Evolutionary conservation across 306 rosid species (phyloP), one percentile per base, ranked within the genome.

Genomic region (Chamaecrista fasciculata): DNA sequence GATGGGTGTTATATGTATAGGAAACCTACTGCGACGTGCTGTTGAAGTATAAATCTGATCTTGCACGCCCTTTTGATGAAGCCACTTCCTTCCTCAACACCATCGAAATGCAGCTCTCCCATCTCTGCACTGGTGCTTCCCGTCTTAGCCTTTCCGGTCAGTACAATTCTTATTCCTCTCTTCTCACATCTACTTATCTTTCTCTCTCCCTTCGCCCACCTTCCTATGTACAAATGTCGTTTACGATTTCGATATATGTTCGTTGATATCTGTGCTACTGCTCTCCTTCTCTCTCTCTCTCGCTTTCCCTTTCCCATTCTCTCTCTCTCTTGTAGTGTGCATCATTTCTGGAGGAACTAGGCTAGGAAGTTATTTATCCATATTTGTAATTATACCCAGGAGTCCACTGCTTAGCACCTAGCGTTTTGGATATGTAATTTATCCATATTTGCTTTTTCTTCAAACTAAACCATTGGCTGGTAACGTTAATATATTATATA

Each of bases 21-120:
- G 97, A 89, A 83, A 86, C 89, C 69, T 95, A 91, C 84, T 91
- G 93, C 47, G 90, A 89, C 55, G 80, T 95, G 83, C 73, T 95
- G 78, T 80, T 78, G 74, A 89, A 83, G 84, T 91, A 89, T 78
- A 95, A 87, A 81, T 89, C 89, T 40, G 99, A 95, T 85, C 89
- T 95, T 20, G 65, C 84, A 2, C 83, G 95, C 37, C 96, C 99
- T 65, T 95, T 91, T 53, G 97, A 95, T 44, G 99, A 95, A 80
- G 97, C 99, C 18, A 83, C 90, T 16, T 81, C 84, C 16, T 95
- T 95, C 88, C 85, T 95, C 66, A 95, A 80, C 86, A 89, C 85
- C 77, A 95, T 95, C 65, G 95, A 95, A 80, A 66, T 48, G 39
- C 97, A 91, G 73, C 91, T 95, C 15, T 78, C 81, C 57, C 69